phyloP scores from a whole-genome alignment of 345 rosid genomes.

The Luvunga scandens region DNA sequence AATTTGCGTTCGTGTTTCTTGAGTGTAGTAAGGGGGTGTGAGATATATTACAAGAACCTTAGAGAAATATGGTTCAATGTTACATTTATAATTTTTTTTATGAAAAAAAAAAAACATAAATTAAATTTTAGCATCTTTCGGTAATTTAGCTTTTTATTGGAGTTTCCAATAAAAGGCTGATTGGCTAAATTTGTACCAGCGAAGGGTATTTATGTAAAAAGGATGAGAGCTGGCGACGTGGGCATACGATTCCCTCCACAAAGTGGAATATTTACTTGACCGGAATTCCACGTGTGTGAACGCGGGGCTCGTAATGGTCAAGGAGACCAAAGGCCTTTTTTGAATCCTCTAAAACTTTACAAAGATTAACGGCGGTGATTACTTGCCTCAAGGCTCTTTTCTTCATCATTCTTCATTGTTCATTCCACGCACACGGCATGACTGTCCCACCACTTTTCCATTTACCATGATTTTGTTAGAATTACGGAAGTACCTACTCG shows the following conservation, averaged over 20 bases:
- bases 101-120: too few species aligned
- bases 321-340: constrained; percentile 24
- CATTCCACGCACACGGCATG: constrained; percentile 36
- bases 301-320: constrained; percentile 22
- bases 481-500: constrained; percentile 34
- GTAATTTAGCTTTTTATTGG: too few species aligned
- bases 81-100: too few species aligned
- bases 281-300: constrained; percentile 37
- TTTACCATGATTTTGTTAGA: constrained; percentile 31
- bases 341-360: background rate
- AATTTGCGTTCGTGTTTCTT: too few species aligned
- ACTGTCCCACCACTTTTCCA: constrained; percentile 37
- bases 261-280: constrained; percentile 13
- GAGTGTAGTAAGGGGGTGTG: too few species aligned
- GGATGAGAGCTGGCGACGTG: background rate
- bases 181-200: background rate
- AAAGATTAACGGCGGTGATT: constrained; percentile 37
- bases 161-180: too few species aligned
- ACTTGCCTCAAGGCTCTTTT: constrained; percentile 12
- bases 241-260: constrained; percentile 15
- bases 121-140: too few species aligned
- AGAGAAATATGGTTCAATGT: too few species aligned
- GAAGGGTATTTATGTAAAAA: constrained; percentile 14
- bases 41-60: too few species aligned
- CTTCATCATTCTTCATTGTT: background rate